Base-by-base conservation (phyloP, 2,329 filamentous ascomycete genomes). In the Bipolaris zeicola region DNA sequence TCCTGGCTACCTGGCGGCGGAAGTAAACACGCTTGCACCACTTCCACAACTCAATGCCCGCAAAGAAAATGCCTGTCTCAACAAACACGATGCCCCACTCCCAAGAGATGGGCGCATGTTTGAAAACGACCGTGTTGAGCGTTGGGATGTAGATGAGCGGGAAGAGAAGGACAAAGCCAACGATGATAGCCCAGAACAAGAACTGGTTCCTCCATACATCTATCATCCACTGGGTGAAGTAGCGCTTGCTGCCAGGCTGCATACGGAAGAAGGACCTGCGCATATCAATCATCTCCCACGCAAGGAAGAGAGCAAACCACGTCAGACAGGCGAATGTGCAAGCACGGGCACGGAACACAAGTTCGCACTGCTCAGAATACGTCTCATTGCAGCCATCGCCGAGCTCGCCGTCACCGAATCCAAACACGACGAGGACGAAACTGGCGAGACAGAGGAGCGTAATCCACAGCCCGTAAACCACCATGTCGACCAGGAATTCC, bases 271-370 rank as follows among this genome's bases (percentile, higher is more conserved):
- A 90, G 6, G 85, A 88, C 41, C 87, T 85, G 20, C 89, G 86
- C 77, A 89, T 83, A 67, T 90, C 83, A 57, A 91, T 82, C 83
- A 91, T 89, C 73, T 92, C 89, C 89, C 89, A 92, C 0, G 90
- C 89, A 5, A 91, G 80, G 78, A 92, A 90, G 16, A 92, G 82
- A 0, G 88, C 87, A 64, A 89, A 89, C 89, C 89, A 92, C 0
- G 89, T 92, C 50, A 92, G 81, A 63, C 85, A 89, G 31, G 87
- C 88, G 68, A 92, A 92, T 4, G 86, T 89, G 0, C 89, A 90
- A 0, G 88, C 87, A 13, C 89, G 86, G 0, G 89, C 89, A 10
- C 72, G 70, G 64, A 74, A 76, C 1, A 76, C 73, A 7, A 73
- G 67, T 36, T 76, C 70, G 43, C 73, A 76, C 13, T 57, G 55